Evolutionary conservation across 139 green algal genomes (phyloP), one percentile per base, ranked within the genome.

Genomic region (Parachlorella kessleri): DNA sequence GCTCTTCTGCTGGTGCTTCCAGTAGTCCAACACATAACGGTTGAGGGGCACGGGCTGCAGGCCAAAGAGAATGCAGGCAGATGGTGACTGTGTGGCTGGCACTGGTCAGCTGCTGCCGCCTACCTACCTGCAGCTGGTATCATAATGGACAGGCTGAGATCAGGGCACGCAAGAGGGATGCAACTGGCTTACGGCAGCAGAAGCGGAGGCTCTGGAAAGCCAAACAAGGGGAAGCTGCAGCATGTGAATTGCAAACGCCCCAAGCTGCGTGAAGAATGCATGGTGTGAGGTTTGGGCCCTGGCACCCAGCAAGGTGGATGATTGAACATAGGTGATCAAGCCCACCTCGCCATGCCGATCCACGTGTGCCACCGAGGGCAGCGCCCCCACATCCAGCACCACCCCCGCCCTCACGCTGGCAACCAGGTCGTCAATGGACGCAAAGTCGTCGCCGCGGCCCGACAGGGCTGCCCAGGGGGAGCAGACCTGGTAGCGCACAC

Each of bases 21-120:
- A 88, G 78, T 86, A 91, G 73, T 91, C 87, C 14, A 85, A 66
- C 6, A 81, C 72, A 70, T 79, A 91, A 42, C 82, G 80, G 64
- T 91, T 91, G 3, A 88, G 64, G 1, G 84, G 66, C 77, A 80
- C 37, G 18, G 7, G 35, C 32, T 70, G 39, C 24, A 32, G 8
- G 53, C 70, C 77, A 26, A 70, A 54, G 3, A 75, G 40, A 63
- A 76, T n/a, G n/a, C n/a, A n/a, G n/a, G n/a, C n/a, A n/a, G n/a
- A n/a, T n/a, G n/a, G n/a, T n/a, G n/a, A n/a, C n/a, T n/a, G n/a
- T n/a, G n/a, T n/a, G n/a, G n/a, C n/a, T n/a, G n/a, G n/a, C n/a
- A n/a, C n/a, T n/a, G n/a, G n/a, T n/a, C n/a, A n/a, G n/a, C n/a
- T n/a, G n/a, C n/a, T n/a, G n/a, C n/a, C n/a, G n/a, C n/a, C n/a